phyloP scores from a whole-genome alignment of 805 yeast genomes.

The Scheffersomyces stipitis region DNA sequence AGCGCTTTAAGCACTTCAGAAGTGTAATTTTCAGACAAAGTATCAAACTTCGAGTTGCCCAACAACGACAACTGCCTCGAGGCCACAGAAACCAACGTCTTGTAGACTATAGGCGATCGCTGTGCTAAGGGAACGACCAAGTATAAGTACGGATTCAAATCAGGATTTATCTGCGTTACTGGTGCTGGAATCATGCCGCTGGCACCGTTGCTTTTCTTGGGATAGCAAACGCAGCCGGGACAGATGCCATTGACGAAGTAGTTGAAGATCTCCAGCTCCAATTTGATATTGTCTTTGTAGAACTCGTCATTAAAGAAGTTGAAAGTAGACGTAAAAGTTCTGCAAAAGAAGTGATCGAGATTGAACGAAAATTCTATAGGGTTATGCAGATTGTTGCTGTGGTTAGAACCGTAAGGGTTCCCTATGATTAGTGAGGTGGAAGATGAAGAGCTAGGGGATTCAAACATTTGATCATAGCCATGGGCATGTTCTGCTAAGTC shows the following conservation, averaged over 20 bases:
- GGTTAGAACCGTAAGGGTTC: background rate
- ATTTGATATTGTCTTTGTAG: constrained; percentile 6
- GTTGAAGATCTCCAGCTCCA: constrained; percentile 21
- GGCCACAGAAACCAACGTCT: constrained; percentile 34
- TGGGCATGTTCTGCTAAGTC: too few species aligned
- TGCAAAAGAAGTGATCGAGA: constrained; percentile 3
- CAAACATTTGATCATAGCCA: too few species aligned
- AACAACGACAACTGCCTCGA: constrained; percentile 33
- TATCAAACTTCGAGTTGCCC: constrained; percentile 24
- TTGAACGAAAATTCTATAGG: background rate
- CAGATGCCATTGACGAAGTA: constrained; percentile 36
- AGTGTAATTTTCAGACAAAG: constrained; percentile 24
- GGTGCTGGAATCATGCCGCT: constrained; percentile 1
- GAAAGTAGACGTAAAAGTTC: constrained; percentile 2
- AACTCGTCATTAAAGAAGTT: constrained; percentile 3
- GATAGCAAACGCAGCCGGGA: constrained; percentile 41
- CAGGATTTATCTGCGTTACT: constrained; percentile 2
- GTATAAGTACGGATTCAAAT: constrained; percentile 35
- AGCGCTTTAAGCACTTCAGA: constrained; percentile 26
- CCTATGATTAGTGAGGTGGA: too few species aligned
- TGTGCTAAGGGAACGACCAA: constrained; percentile 37
- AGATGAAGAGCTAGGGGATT: background rate
- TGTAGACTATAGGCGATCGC: constrained; percentile 29
- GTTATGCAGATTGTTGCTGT: too few species aligned
- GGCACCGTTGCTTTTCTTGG: constrained; percentile 15